phyloP scores from a whole-genome alignment of 1,139 yeast genomes.

The Kluyveromyces sp. region DNA sequence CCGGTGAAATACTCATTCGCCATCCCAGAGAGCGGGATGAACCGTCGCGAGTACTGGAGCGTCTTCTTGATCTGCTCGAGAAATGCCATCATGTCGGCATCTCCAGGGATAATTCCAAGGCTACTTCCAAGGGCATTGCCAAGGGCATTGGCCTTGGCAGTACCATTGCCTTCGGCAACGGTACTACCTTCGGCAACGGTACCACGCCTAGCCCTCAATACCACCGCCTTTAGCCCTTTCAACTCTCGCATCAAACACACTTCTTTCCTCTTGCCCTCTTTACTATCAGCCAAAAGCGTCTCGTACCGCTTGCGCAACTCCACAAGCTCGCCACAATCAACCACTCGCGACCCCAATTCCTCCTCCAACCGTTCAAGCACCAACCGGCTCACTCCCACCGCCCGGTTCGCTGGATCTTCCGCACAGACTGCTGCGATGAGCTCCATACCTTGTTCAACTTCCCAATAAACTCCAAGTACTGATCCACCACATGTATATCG shows the following conservation, averaged over 20 bases:
- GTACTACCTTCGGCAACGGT: background rate
- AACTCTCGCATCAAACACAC: background rate
- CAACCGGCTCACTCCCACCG: background rate
- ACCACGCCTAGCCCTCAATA: background rate
- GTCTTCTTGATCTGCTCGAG: background rate
- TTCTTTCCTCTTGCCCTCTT: background rate
- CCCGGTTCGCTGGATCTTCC: background rate
- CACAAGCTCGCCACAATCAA: background rate
- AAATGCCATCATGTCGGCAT: background rate
- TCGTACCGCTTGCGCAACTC: background rate
- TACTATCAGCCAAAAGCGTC: background rate
- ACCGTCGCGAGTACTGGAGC: slow-evolving; percentile 13
- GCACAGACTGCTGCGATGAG: background rate
- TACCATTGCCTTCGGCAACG: too few relatives aligned
- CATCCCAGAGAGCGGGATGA: slow-evolving; percentile 24
- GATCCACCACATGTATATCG: slow-evolving; percentile 16
- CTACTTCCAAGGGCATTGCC: too few relatives aligned
- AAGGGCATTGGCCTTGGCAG: too few relatives aligned
- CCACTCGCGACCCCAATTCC: background rate
- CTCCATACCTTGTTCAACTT: slow-evolving; percentile 2
- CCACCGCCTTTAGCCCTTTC: background rate
- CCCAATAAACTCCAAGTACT: slow-evolving; percentile 1
- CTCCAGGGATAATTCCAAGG: too few relatives aligned
- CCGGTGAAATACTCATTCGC: slow-evolving; percentile 20
- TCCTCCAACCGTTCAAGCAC: background rate